These are phyloP conservation scores for Lentinus polychrous DNA, from an alignment of 1,284 basidiomycete genomes.

Conservation along the genomic window DNA sequence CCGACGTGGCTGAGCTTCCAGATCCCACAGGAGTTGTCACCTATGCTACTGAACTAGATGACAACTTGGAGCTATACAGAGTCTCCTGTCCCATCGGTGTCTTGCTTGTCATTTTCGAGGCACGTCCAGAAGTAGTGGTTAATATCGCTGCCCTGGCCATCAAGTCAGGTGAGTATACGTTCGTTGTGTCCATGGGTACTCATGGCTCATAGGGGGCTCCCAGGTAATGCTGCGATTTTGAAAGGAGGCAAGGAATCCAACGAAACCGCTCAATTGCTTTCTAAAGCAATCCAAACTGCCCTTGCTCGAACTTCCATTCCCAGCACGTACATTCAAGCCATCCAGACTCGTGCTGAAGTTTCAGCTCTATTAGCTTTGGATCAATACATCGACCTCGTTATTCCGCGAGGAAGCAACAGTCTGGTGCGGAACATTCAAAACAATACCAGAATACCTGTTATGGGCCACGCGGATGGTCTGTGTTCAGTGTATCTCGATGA, in stretches of 20 bases:
- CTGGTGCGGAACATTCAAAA: conserved; percentile 89
- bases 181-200: not conserved
- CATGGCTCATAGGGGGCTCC: not conserved
- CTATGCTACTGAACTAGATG: conserved; percentile 85
- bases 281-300: conserved; percentile 76
- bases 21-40: conserved; percentile 86
- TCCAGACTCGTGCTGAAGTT: conserved; percentile 92
- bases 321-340: conserved; percentile 80
- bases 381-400: conserved; percentile 93
- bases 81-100: conserved; percentile 98
- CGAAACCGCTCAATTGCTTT: conserved; percentile 69
- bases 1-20: conserved; percentile 80
- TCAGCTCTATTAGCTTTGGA: conserved; percentile 83
- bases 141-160: conserved; percentile 96
- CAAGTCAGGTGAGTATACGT: conserved; percentile 73
- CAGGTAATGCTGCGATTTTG: conserved; percentile 90
- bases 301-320: conserved; percentile 72
- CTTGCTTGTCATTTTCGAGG: conserved; percentile 95
- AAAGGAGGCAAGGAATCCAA: conserved; percentile 96
- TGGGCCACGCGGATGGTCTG: conserved; percentile 97
- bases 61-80: conserved; percentile 83
- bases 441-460: conserved; percentile 89
- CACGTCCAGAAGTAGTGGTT: conserved; percentile 95
- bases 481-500: conserved; percentile 90
- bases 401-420: conserved; percentile 91